Base-by-base conservation (phyloP, 106 monocot genomes). In the Amphibolis antarctica region DNA sequence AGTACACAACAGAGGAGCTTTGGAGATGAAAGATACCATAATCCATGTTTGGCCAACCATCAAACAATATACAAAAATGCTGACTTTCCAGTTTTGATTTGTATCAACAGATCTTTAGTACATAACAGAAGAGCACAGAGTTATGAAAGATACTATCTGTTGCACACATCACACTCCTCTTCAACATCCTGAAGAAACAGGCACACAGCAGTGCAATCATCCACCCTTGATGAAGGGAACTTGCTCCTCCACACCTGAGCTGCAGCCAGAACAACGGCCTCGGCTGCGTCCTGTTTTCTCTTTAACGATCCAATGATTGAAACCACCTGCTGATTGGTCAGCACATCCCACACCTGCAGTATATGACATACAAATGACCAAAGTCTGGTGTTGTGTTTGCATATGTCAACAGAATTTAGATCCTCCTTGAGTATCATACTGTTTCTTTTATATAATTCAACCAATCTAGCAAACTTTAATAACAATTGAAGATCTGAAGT, bases 131-230 rank as follows among this genome's bases (percentile, higher is more conserved):
- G 49, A 49, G n/a, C 0, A 49, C 3, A 14, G n/a, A 49, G n/a
- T n/a, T n/a, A 49, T 49, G 49, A 4, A 4, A 49, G 49, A 19
- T 36, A 15, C 49, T 49, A 49, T 49, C 49, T 49, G n/a, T 49
- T 49, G 13, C 49, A 14, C 17, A 3, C 49, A 49, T 14, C 12
- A 49, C 49, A 5, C 55, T 64, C 64, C 13, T 59, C 57, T 20
- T 63, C 53, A 52, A 52, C 53, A 12, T 93, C 76, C 24, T 77
- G 70, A 28, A 93, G 69, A 63, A 86, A 88, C 10, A 93, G 65
- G 77, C 93, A 93, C 36, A 77, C 67, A 27, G 72, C 93, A 36
- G 88, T 75, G 79, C 93, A 93, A 53, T 93, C 93, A 29, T 93
- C 93, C 11, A 71, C 66, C 44, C 66, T 85, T 0, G 83, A 82